Evolutionary conservation across 2,329 filamentous ascomycete species (phyloP).

Genomic region (Sporothrix phasma): DNA sequence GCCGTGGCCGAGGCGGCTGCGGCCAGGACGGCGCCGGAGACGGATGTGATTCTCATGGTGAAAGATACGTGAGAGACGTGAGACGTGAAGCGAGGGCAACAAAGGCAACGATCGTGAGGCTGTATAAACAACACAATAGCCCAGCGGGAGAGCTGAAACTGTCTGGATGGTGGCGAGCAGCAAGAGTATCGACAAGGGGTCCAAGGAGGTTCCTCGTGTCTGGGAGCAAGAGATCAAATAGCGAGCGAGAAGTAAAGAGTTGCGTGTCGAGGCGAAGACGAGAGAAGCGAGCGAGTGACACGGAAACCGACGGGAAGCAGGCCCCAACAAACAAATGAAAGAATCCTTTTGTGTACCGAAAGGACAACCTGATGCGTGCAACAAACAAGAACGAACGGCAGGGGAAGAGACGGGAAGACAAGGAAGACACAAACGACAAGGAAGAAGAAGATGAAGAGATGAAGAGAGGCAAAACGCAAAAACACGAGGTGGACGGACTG

Average conservation of each 20-base stretch:
- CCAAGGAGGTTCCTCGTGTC: neutral
- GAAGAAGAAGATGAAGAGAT: neutral
- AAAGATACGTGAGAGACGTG: neutral
- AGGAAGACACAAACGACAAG: neutral
- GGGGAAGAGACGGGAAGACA: neutral
- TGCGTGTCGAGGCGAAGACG: neutral
- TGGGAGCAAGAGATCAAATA: neutral
- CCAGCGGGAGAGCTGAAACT: neutral
- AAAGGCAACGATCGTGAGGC: neutral
- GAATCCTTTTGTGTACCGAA: neutral
- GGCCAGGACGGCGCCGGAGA: constrained; percentile 28
- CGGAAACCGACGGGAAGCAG: neutral
- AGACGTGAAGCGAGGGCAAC: neutral
- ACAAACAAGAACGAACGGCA: neutral
- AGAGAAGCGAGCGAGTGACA: constrained; percentile 2
- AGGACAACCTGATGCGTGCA: neutral
- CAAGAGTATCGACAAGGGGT: neutral
- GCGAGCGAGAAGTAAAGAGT: neutral
- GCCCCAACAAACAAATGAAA: neutral
- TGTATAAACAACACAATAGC: neutral
- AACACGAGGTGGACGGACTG: neutral
- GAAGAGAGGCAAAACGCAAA: neutral
- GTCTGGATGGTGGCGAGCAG: neutral
- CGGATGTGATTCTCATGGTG: constrained; percentile 32
- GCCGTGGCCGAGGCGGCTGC: constrained; percentile 18